Conservation (phyloP, 2,329 filamentous ascomycete species). For the Fusarium nisikadoi region DNA sequence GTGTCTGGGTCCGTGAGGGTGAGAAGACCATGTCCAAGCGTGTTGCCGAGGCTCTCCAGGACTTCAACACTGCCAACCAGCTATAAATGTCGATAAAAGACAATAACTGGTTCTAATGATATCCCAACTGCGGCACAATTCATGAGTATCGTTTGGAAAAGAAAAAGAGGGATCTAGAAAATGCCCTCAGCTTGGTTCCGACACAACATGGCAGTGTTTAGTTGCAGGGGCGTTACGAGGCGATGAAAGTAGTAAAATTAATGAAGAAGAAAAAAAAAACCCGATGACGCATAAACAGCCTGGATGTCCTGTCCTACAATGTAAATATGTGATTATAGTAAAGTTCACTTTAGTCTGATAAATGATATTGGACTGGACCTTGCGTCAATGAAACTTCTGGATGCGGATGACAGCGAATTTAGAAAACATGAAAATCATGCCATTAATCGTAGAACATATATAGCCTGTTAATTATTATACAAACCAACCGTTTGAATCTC, state of each 20-base stretch:
- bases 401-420: not conserved
- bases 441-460: slow-evolving; percentile 37
- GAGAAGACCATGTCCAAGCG: slow-evolving; percentile 96
- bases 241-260: slow-evolving; percentile 43
- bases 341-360: not conserved
- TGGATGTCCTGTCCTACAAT: not conserved
- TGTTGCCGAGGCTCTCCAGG: slow-evolving; percentile 81
- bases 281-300: slow-evolving; percentile 29
- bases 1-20: slow-evolving; percentile 95
- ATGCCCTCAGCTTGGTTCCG: slow-evolving; percentile 20
- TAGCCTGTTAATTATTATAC: slow-evolving; percentile 34
- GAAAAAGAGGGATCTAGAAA: slow-evolving; percentile 16
- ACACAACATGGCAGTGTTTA: slow-evolving; percentile 26
- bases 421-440: slow-evolving; percentile 16
- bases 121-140: slow-evolving; percentile 25
- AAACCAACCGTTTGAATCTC: slow-evolving; percentile 14
- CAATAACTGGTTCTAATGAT: slow-evolving; percentile 28
- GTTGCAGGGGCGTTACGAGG: slow-evolving; percentile 32
- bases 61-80: slow-evolving; percentile 76
- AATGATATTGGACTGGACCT: not conserved
- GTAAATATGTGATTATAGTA: not conserved
- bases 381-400: not conserved
- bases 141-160: slow-evolving; percentile 32
- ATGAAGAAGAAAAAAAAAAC: slow-evolving; percentile 35
- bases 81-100: slow-evolving; percentile 44